Evolutionary conservation across 1,284 basidiomycete species (phyloP).

Genomic region (Sporisorium exsertum): DNA sequence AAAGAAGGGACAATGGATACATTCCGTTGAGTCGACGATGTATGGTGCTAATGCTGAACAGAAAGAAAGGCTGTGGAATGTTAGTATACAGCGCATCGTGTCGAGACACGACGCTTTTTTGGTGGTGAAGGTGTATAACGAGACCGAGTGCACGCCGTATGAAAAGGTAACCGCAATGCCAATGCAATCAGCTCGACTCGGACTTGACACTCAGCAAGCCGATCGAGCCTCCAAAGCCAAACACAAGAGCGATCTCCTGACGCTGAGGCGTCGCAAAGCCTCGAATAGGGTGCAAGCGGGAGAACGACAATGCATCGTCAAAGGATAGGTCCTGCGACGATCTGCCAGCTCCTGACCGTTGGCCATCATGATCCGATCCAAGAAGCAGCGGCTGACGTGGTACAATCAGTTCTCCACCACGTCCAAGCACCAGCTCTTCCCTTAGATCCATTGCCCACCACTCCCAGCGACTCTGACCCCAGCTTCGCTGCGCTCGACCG

Average conservation of each 20-base stretch:
- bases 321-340: slow-evolving; percentile 11
- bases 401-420: slow-evolving; percentile 44
- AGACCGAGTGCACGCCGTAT: not conserved
- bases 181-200: slow-evolving; percentile 4
- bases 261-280: slow-evolving; percentile 12
- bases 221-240: slow-evolving; percentile 46
- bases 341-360: slow-evolving; percentile 5
- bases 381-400: slow-evolving; percentile 31
- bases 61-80: not conserved
- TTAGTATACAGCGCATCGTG: slow-evolving; percentile 14
- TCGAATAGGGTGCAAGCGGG: slow-evolving; percentile 34
- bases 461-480: slow-evolving; percentile 36
- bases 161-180: too few relatives aligned
- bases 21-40: not conserved
- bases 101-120: slow-evolving; percentile 2
- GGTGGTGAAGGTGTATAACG: not conserved
- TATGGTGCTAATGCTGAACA: not conserved
- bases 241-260: slow-evolving; percentile 19
- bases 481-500: slow-evolving; percentile 25
- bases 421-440: slow-evolving; percentile 38
- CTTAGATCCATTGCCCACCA: slow-evolving; percentile 46
- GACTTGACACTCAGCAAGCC: slow-evolving; percentile 16
- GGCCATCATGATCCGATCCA: not conserved
- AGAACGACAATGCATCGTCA: slow-evolving; percentile 40
- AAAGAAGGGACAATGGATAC: too few relatives aligned